Percentiles rank a stretch among this genome's conserved stretches.
phyloP scores from a whole-genome alignment of 345 rosid genomes.

The Eucalyptus marginata region DNA sequence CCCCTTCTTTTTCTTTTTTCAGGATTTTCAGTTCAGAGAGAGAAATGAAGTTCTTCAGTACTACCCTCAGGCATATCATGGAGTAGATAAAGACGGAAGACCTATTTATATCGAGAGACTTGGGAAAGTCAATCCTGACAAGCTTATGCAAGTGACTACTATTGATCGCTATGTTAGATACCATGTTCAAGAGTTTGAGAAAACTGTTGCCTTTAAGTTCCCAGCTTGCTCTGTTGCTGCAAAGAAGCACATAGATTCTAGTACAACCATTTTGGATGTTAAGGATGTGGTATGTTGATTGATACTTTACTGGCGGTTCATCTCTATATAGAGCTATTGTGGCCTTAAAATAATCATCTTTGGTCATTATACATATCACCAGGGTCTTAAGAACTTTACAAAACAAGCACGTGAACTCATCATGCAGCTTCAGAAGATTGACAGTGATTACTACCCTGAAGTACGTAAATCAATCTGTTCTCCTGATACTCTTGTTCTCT shows the following conservation, averaged over 20 bases:
- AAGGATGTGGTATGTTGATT: constrained; percentile 68
- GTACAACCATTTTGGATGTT: constrained; percentile 89
- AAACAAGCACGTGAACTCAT: constrained; percentile 88
- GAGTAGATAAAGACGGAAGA: constrained; percentile 93
- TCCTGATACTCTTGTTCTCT: neutral
- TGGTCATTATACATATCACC: neutral
- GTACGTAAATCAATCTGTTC: constrained; percentile 15
- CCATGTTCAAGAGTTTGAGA: constrained; percentile 92
- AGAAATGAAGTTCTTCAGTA: constrained; percentile 54
- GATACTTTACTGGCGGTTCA: neutral
- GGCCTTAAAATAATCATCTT: neutral
- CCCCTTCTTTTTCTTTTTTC: neutral
- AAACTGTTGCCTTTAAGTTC: constrained; percentile 58
- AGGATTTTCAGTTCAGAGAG: constrained; percentile 92
- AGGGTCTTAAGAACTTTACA: constrained; percentile 81
- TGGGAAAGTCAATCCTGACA: constrained; percentile 68
- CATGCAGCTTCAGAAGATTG: constrained; percentile 72
- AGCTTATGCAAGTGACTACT: constrained; percentile 75
- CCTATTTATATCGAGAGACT: constrained; percentile 87
- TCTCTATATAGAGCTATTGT: neutral
- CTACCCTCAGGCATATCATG: constrained; percentile 95
- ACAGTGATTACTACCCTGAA: constrained; percentile 89
- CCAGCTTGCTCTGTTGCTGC: constrained; percentile 92
- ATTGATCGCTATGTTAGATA: constrained; percentile 69
- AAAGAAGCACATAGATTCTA: constrained; percentile 76